Base-by-base conservation (phyloP, 805 yeast species). In the Yueomyces sinensis region DNA sequence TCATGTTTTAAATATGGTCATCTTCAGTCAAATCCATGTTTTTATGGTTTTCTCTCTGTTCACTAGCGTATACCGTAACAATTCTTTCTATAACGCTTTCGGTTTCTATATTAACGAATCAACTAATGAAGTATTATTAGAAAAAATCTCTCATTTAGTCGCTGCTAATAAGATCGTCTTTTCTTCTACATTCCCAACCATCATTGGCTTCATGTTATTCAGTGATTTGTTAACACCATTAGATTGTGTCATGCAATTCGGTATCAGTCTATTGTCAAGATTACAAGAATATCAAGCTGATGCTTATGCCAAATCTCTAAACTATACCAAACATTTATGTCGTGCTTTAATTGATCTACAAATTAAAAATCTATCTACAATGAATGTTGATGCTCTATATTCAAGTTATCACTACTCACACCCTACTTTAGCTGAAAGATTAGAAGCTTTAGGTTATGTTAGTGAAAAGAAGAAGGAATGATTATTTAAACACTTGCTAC, bases 281-380 rank as follows among this genome's bases (percentile, higher is more conserved):
- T 72, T 74, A 45, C 81, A 80, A 47, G 99, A 91, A 62, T 91
- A 77, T 51, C 84, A 91, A 61, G 97, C 99, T 14, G 98, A 89
- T 56, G 74, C 68, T 41, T 86, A 70, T 54, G 95, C 97, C 14
- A 76, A 74, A 37, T 63, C 68, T 32, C 70, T 75, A 45, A 94
- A 94, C 18, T 76, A 76, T 53, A 66, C 81, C 7, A 63, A 68
- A 23, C 75, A 75, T 34, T 70, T 91, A 53, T 71, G 80, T 34
- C 63, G 63, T 35, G 76, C 95, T 2, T 69, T 91, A 51, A 77
- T 83, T 51, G 74, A 70, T 42, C 62, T 91, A 42, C 81, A 78
- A 50, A 74, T 74, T 47, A 82, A 84, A 52, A 89, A 91, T 58
- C 70, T 91, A 53, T 68, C 83, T 37, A 71, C 86, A n/a, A 70